phyloP scores from a whole-genome alignment of 371 early-diverging fungal species.

The Cokeromyces recurvatus region DNA sequence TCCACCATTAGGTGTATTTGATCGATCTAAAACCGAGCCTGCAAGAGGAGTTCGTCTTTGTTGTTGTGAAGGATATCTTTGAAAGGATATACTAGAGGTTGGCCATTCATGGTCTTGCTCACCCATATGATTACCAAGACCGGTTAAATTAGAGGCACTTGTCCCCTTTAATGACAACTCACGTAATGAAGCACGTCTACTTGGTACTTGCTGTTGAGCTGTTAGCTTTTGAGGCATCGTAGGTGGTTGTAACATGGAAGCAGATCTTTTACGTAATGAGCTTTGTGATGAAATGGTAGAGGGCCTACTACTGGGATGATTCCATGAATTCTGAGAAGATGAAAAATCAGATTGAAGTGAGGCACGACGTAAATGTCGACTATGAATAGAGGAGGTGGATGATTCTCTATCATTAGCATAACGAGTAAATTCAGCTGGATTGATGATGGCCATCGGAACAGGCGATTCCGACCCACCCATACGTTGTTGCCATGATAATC shows the following conservation, averaged over 20 bases:
- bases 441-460: slow-evolving; percentile 35
- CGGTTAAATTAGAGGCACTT: slow-evolving; percentile 9
- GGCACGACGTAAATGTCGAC: slow-evolving; percentile 40
- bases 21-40: slow-evolving; percentile 11
- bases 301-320: background rate
- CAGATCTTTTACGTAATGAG: slow-evolving; percentile 19
- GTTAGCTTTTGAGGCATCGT: slow-evolving; percentile 9
- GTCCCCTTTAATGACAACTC: slow-evolving; percentile 25
- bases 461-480: slow-evolving; percentile 39
- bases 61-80: slow-evolving; percentile 10
- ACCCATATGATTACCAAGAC: slow-evolving; percentile 1
- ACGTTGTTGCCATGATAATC: slow-evolving; percentile 34
- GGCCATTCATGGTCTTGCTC: slow-evolving; percentile 13
- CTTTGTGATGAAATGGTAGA: slow-evolving; percentile 22
- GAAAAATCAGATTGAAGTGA: slow-evolving; percentile 43
- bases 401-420: slow-evolving; percentile 45
- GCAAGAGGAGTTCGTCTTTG: background rate
- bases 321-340: slow-evolving; percentile 32
- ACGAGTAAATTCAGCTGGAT: slow-evolving; percentile 39
- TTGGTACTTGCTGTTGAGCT: slow-evolving; percentile 8
- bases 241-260: slow-evolving; percentile 26
- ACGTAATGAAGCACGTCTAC: slow-evolving; percentile 34
- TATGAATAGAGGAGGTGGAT: slow-evolving; percentile 47
- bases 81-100: slow-evolving; percentile 11
- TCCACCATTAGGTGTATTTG: slow-evolving; percentile 24